Conservation (phyloP, 306 rosid species). For the Neltuma alba region DNA sequence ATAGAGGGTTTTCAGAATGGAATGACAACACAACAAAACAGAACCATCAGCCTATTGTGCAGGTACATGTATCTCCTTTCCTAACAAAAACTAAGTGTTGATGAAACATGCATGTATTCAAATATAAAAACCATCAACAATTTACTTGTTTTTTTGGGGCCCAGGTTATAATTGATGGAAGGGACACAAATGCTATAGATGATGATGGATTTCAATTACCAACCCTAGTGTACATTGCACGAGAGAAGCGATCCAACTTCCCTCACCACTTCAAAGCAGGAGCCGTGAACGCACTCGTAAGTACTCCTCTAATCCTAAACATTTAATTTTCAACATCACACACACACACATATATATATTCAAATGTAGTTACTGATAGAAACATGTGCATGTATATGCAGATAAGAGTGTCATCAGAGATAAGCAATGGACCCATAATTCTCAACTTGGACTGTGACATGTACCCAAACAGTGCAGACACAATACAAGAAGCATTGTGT, state of each 20-base stretch:
- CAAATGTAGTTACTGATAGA: not conserved
- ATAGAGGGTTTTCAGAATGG: constrained; percentile 70
- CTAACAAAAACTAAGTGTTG: not conserved
- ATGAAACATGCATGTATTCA: not conserved
- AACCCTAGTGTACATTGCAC: constrained; percentile 63
- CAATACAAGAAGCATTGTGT: constrained; percentile 50
- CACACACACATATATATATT: too few relatives aligned
- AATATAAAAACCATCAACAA: not conserved
- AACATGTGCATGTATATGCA: constrained; percentile 24
- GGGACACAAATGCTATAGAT: constrained; percentile 48
- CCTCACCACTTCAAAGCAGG: constrained; percentile 87
- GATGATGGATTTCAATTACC: constrained; percentile 54
- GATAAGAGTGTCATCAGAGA: constrained; percentile 72
- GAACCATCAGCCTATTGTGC: constrained; percentile 67
- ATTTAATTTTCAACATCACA: too few relatives aligned
- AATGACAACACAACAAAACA: constrained; percentile 49
- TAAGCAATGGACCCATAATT: constrained; percentile 67
- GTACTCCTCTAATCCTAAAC: not conserved
- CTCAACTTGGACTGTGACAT: constrained; percentile 79
- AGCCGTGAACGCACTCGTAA: constrained; percentile 70
- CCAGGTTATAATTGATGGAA: constrained; percentile 64
- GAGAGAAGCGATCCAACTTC: constrained; percentile 63
- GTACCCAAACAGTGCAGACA: constrained; percentile 58
- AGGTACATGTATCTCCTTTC: constrained; percentile 46
- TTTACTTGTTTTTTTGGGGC: not conserved